phyloP scores from a whole-genome alignment of 169 alveolate species.

The Perkinsus marinus region DNA sequence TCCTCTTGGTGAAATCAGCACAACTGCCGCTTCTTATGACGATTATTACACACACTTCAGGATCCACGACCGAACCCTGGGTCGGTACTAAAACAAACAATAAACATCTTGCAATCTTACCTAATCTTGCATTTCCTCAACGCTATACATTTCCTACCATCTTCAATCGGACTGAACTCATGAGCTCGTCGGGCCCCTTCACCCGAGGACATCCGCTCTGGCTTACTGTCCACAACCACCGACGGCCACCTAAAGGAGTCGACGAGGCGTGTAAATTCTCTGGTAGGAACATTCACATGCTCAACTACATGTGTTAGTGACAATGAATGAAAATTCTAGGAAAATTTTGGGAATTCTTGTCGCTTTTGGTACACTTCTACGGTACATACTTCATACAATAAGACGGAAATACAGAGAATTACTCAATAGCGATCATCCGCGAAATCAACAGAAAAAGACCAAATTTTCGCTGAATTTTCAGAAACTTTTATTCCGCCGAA shows the following conservation, averaged over 20 bases:
- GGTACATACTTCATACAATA: too few relatives aligned
- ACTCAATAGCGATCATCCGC: too few relatives aligned
- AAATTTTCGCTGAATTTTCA: too few relatives aligned
- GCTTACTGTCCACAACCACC: not conserved
- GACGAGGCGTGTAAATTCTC: too few relatives aligned
- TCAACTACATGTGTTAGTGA: too few relatives aligned
- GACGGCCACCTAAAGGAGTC: not conserved
- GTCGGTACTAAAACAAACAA: not conserved
- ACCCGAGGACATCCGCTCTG: not conserved
- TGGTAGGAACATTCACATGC: too few relatives aligned
- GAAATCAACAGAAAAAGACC: too few relatives aligned
- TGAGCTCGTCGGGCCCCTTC: not conserved
- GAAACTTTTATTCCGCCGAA: too few relatives aligned
- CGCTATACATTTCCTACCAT: not conserved
- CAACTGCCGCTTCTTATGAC: not conserved
- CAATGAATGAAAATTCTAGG: too few relatives aligned
- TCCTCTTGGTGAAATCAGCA: not conserved
- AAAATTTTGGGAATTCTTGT: too few relatives aligned
- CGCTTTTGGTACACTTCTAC: too few relatives aligned
- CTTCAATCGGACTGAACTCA: not conserved
- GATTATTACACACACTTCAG: not conserved
- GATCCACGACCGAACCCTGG: not conserved
- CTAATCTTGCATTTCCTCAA: not conserved
- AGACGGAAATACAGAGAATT: not conserved
- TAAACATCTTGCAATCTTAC: not conserved